A percentile compares a stretch with the other conserved stretches of the same genome.
phyloP scores from a whole-genome alignment of 257 asterid species.

The Solanum gandarillasii region DNA sequence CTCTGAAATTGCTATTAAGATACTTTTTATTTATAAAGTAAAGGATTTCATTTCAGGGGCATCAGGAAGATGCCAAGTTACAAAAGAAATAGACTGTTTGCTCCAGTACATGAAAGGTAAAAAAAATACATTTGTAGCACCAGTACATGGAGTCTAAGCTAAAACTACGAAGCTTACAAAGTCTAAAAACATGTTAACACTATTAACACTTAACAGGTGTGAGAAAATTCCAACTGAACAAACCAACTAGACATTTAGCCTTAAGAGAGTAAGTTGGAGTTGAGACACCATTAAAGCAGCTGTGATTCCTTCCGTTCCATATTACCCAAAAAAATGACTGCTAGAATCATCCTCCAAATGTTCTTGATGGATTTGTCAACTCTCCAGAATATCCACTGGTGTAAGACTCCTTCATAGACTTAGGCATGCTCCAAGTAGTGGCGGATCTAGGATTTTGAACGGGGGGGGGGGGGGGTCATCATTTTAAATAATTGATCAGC shows the following conservation, averaged over 20 bases:
- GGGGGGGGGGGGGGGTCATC: neutral
- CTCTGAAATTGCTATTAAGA: neutral
- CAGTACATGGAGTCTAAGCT: neutral
- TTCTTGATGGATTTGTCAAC: neutral
- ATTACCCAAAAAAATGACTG: neutral
- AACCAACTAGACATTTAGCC: neutral
- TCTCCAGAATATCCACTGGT: neutral
- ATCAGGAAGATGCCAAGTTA: neutral
- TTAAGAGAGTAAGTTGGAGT: neutral
- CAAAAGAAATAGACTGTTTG: neutral
- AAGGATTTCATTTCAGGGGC: neutral
- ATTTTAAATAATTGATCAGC: neutral
- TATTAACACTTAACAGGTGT: neutral
- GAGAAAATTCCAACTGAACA: neutral
- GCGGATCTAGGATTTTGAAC: neutral
- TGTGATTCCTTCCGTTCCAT: neutral
- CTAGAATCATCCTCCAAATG: neutral
- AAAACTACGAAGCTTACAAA: neutral
- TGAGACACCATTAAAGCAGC: neutral
- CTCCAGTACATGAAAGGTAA: neutral
- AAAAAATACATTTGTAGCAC: neutral
- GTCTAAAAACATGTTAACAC: neutral
- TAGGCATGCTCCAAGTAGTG: neutral
- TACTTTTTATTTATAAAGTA: neutral
- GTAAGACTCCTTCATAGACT: neutral